These are phyloP conservation scores for Rhodosporidiobolus sp. DNA, from an alignment of 768 basidiomycete species.

Conservation along the genomic window DNA sequence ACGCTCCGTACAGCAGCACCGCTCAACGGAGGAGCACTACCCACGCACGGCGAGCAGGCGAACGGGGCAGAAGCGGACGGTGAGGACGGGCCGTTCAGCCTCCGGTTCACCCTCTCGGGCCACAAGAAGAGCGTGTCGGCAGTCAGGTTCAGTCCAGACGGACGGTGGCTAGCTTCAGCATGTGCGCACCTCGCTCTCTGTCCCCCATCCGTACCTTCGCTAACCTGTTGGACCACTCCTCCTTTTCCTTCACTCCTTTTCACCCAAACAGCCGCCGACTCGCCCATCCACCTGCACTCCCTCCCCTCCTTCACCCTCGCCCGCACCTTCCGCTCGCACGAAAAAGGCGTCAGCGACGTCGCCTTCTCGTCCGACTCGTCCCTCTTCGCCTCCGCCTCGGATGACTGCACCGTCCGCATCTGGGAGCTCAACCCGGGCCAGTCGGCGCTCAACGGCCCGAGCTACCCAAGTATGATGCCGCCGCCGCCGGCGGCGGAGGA, in stretches of 20 bases:
- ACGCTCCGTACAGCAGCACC: neutral
- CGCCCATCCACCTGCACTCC: conserved; percentile 58
- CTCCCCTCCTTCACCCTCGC: conserved; percentile 27
- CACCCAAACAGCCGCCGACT: conserved; percentile 71
- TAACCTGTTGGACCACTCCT: conserved; percentile 31
- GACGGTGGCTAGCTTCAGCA: conserved; percentile 72
- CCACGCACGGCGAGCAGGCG: neutral
- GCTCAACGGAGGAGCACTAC: neutral
- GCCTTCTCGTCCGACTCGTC: conserved; percentile 81
- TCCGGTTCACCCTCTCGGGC: conserved; percentile 68
- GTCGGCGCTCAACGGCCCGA: conserved; percentile 27
- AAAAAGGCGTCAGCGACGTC: conserved; percentile 81
- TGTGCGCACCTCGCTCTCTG: conserved; percentile 58
- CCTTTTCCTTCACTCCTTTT: neutral
- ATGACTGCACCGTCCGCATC: conserved; percentile 82
- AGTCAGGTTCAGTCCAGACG: conserved; percentile 84
- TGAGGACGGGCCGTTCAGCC: conserved; percentile 52
- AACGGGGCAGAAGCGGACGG: neutral
- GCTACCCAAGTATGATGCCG: neutral
- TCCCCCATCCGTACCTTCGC: conserved; percentile 3
- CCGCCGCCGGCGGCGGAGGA: neutral
- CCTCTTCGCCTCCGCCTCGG: conserved; percentile 84
- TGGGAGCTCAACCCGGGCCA: conserved; percentile 72
- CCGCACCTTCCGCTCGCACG: conserved; percentile 68
- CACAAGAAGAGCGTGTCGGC: conserved; percentile 78